phyloP scores from a whole-genome alignment of 345 rosid genomes.

The Moricandia moricandioides region DNA sequence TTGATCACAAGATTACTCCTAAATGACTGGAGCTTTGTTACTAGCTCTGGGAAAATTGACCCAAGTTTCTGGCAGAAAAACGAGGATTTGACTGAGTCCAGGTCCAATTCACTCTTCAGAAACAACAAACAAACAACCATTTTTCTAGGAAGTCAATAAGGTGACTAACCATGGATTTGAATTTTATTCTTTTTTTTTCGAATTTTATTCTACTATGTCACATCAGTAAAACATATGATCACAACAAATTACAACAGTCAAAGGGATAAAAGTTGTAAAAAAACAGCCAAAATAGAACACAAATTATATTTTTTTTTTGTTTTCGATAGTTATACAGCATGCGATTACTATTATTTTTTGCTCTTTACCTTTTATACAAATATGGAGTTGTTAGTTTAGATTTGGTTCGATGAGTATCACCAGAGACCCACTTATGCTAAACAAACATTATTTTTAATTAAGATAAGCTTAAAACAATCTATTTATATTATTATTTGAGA shows the following conservation, averaged over 20 bases:
- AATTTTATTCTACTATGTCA: background rate
- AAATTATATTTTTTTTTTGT: too few relatives aligned
- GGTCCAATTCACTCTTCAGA: background rate
- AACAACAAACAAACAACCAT: too few relatives aligned
- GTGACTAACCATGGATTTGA: background rate
- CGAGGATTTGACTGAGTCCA: slow-evolving; percentile 29
- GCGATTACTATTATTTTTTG: too few relatives aligned
- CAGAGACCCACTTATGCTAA: too few relatives aligned
- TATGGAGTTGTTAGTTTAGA: background rate
- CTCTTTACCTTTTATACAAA: background rate
- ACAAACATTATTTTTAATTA: too few relatives aligned
- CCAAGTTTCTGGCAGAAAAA: slow-evolving; percentile 13
- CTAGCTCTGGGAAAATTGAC: slow-evolving; percentile 4
- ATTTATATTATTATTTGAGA: too few relatives aligned
- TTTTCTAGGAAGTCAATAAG: background rate
- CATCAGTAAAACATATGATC: background rate
- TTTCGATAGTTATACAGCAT: too few relatives aligned
- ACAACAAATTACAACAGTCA: background rate
- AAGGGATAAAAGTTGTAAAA: background rate
- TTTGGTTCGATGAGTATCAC: background rate
- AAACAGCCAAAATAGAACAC: background rate
- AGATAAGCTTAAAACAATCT: background rate
- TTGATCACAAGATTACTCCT: slow-evolving; percentile 22
- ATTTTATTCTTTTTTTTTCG: too few relatives aligned
- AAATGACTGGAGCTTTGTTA: background rate